Percentiles rank a stretch among this genome's conserved stretches.
Evolutionary conservation across 768 basidiomycete genomes (phyloP).

Genomic region (Boletellus sp.): DNA sequence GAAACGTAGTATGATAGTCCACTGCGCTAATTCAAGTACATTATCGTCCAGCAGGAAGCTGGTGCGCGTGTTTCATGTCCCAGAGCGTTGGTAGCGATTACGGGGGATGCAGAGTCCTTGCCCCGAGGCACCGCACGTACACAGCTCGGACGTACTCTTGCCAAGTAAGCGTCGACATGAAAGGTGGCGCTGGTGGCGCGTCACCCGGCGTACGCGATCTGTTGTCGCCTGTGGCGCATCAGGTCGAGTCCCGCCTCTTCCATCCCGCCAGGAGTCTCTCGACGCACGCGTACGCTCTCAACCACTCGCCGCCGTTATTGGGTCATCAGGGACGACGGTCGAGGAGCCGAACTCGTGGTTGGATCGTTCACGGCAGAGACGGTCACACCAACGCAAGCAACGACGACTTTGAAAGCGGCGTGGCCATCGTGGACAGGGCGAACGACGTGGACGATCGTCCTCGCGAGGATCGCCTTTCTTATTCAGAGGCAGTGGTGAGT

Average conservation of each 20-base stretch:
- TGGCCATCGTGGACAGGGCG: not conserved
- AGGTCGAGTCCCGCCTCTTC: constrained; percentile 22
- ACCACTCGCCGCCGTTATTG: too few species aligned
- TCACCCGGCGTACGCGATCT: constrained; percentile 21
- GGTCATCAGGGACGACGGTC: constrained; percentile 3
- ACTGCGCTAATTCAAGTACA: too few species aligned
- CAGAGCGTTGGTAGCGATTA: too few species aligned
- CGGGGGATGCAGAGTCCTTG: not conserved
- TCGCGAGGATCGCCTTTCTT: too few species aligned
- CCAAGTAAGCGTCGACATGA: too few species aligned
- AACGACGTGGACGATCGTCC: not conserved
- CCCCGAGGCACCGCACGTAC: not conserved
- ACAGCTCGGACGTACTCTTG: too few species aligned
- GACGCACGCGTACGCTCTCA: too few species aligned
- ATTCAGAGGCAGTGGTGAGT: too few species aligned
- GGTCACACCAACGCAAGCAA: not conserved
- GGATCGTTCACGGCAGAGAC: constrained; percentile 10
- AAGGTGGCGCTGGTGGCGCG: too few species aligned
- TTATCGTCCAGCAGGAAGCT: too few species aligned
- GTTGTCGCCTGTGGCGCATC: constrained; percentile 22
- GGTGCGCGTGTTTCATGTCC: too few species aligned
- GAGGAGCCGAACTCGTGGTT: constrained; percentile 14
- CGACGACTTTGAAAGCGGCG: constrained; percentile 7
- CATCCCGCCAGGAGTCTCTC: not conserved
- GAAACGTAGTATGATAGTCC: too few species aligned